Conservation (phyloP, 495 filamentous ascomycete species). For the Aspergillus indologenus region DNA sequence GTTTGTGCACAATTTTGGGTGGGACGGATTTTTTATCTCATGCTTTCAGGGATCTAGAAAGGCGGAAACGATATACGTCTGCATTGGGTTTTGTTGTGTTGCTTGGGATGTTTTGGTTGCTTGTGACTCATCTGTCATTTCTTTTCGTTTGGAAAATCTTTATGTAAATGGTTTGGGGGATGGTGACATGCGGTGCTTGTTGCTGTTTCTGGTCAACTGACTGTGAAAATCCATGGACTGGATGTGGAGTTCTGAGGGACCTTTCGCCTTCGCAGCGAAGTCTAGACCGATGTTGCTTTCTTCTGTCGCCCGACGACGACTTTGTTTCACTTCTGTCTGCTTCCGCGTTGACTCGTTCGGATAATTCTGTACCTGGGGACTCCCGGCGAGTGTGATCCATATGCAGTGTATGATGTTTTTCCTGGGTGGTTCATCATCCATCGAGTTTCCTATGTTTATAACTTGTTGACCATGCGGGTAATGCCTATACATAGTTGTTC, state of each 20-base stretch:
- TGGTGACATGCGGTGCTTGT: slow-evolving; percentile 38
- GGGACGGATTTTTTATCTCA: slow-evolving; percentile 38
- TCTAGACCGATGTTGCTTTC: slow-evolving; percentile 36
- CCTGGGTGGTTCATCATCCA: slow-evolving; percentile 25
- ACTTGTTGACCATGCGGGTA: slow-evolving; percentile 12
- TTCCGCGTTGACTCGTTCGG: slow-evolving; percentile 25
- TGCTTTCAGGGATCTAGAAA: slow-evolving; percentile 47
- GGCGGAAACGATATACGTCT: slow-evolving; percentile 56
- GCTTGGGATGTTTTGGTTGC: slow-evolving; percentile 31
- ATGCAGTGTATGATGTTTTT: slow-evolving; percentile 32
- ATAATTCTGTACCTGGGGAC: slow-evolving; percentile 19
- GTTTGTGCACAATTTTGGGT: slow-evolving; percentile 31
- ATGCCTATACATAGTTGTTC: slow-evolving; percentile 17
- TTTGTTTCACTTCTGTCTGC: slow-evolving; percentile 18
- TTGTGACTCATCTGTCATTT: slow-evolving; percentile 30
- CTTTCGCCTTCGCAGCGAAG: slow-evolving; percentile 32
- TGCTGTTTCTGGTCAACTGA: slow-evolving; percentile 32
- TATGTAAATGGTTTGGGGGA: slow-evolving; percentile 44
- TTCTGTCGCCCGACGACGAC: slow-evolving; percentile 22
- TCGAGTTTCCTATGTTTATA: slow-evolving; percentile 29
- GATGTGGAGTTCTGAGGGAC: slow-evolving; percentile 44
- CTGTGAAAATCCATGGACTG: slow-evolving; percentile 45
- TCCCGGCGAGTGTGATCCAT: slow-evolving; percentile 28
- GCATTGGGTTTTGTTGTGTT: slow-evolving; percentile 49
- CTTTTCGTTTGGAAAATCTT: slow-evolving; percentile 29